These are phyloP conservation scores for Starmerella asiatica DNA, from an alignment of 805 yeast genomes.

Conservation along the genomic window DNA sequence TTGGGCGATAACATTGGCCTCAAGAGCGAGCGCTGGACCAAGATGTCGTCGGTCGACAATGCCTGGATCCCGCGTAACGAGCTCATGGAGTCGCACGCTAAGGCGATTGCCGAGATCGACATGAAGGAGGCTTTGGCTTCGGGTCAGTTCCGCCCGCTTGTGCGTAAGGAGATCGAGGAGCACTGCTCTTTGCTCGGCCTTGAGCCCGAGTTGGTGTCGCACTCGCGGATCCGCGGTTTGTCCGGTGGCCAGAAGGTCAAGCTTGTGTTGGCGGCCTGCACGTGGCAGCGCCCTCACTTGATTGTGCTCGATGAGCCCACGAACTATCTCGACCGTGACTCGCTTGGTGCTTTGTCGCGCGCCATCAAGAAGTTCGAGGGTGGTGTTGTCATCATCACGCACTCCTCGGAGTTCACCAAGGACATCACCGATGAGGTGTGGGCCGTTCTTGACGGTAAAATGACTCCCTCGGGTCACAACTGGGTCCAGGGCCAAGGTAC, in stretches of 20 bases:
- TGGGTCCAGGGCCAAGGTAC: slow-evolving; percentile 99
- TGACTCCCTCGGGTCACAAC: slow-evolving; percentile 99
- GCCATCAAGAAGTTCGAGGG: slow-evolving; percentile 98
- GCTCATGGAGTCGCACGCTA: slow-evolving; percentile 90
- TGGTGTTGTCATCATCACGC: slow-evolving; percentile 99
- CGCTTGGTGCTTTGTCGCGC: slow-evolving; percentile 97
- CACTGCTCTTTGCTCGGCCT: slow-evolving; percentile 98
- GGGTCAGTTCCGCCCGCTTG: slow-evolving; percentile 99
- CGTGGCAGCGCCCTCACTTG: slow-evolving; percentile 99
- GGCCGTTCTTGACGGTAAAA: slow-evolving; percentile 96
- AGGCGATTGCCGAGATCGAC: slow-evolving; percentile 99
- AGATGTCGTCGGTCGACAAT: slow-evolving; percentile 99
- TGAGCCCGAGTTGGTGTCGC: slow-evolving; percentile 97
- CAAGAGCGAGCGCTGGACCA: slow-evolving; percentile 99
- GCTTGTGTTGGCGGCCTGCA: slow-evolving; percentile 98
- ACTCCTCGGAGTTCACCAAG: slow-evolving; percentile 99
- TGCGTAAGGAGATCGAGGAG: slow-evolving; percentile 98
- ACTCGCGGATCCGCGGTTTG: slow-evolving; percentile 99
- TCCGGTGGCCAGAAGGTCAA: slow-evolving; percentile 99
- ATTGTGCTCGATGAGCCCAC: slow-evolving; percentile 99
- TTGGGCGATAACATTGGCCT: slow-evolving; percentile 98
- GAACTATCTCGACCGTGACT: slow-evolving; percentile 97
- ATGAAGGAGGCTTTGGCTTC: slow-evolving; percentile 99
- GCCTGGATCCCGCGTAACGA: slow-evolving; percentile 99
- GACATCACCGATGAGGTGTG: slow-evolving; percentile 99